Evolutionary conservation across 129 eudicot genomes (phyloP), one percentile per base, ranked within the genome.

Genomic region (Arctium minus): DNA sequence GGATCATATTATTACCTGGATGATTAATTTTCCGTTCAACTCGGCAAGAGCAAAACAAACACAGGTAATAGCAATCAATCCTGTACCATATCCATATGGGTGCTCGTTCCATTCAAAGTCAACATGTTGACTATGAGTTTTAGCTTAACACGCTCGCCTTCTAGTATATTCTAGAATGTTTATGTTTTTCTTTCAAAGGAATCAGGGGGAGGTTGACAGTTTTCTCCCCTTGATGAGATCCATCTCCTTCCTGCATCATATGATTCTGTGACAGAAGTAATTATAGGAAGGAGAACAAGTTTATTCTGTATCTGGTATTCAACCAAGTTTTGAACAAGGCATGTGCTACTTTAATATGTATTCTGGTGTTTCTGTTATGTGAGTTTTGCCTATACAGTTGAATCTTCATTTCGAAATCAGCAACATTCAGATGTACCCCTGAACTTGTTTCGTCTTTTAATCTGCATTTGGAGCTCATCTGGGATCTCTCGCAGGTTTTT

Each of bases 1-100:
- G 98, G 98, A 80, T 92, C 98, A 60, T 88, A 92, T 74, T 94
- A 94, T 80, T 94, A 94, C 71, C 84, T 92, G 82, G 98, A 94
- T 64, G 98, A 91, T 70, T 94, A 79, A 89, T 37, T 79, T 65
- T 60, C 29, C 9, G 30, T n/a, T 60, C 68, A 56, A n/a, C 67
- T 56, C 67, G 8, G 27, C 67, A 56, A 56, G 67, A 56, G 67
- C 67, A 56, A 56, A 56, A 56, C 67, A 56, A 56, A 56, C 67
- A 56, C 67, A 56, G 67, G 67, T 60, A 60, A n/a, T 60, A 60
- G 29, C 29, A 29, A 60, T n/a, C 29, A 17, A 7, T 60, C 29
- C 68, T 60, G 68, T 60, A n/a, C 68, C 56, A 46, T 46, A 44
- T 10, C 15, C 56, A 46, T 46, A 46, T 46, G 56, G 56, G 56